Evolutionary conservation across 371 early-diverging fungal species (phyloP).

Genomic region (Gilbertella persicaria): DNA sequence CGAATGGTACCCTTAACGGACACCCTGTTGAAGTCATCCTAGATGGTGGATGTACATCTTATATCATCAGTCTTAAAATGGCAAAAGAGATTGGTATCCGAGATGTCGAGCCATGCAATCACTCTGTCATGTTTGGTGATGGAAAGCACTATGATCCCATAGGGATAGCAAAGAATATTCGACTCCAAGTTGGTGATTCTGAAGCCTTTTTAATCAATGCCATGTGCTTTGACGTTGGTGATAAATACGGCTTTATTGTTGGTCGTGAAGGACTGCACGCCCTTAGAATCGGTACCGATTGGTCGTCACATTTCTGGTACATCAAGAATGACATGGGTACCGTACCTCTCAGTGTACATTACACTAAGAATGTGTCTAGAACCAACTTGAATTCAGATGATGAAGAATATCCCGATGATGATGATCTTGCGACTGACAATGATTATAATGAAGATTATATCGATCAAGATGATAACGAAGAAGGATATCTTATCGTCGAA

Average conservation of each 20-base stretch:
- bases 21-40: background rate
- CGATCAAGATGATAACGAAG: background rate
- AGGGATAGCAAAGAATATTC: background rate
- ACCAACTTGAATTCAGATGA: background rate
- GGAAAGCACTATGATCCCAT: background rate
- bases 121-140: background rate
- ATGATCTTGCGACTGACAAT: background rate
- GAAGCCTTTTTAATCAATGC: background rate
- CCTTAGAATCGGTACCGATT: background rate
- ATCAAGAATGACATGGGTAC: background rate
- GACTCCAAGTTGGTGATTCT: background rate
- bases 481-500: background rate
- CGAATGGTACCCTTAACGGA: background rate
- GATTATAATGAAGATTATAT: background rate
- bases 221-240: background rate
- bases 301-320: background rate
- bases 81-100: background rate
- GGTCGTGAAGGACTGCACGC: background rate
- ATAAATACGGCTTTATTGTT: background rate
- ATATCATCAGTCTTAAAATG: background rate
- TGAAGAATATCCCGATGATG: background rate
- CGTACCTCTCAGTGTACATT: background rate
- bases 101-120: background rate
- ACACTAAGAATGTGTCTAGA: background rate
- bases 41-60: conserved; percentile 4